phyloP scores from a whole-genome alignment of 2,329 filamentous ascomycete species.

The Cladophialophora bantiana region DNA sequence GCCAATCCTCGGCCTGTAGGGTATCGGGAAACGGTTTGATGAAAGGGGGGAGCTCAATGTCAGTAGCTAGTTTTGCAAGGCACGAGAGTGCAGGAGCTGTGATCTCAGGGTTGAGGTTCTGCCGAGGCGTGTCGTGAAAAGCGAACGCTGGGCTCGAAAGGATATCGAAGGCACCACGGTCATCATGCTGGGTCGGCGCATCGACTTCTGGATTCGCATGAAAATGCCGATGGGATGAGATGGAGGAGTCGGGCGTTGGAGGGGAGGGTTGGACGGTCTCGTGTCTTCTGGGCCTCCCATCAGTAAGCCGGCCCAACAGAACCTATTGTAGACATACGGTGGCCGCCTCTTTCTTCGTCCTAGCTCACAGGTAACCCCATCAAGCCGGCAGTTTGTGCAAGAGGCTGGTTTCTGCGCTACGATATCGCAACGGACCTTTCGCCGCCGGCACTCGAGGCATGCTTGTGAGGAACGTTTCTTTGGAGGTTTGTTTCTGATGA shows the following conservation, averaged over 20 bases:
- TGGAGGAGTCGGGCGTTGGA: neutral
- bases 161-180: conserved; percentile 8
- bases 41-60: conserved; percentile 3
- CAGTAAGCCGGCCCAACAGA: neutral
- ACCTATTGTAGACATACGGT: neutral
- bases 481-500: conserved; percentile 14
- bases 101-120: conserved; percentile 42
- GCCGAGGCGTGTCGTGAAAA: conserved; percentile 48
- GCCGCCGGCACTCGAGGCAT: conserved; percentile 21
- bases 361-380: conserved; percentile 13
- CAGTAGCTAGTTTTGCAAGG: conserved; percentile 1
- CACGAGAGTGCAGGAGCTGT: neutral
- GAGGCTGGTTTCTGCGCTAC: neutral
- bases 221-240: conserved; percentile 8
- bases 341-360: conserved; percentile 8
- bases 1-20: conserved; percentile 11
- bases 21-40: conserved; percentile 5
- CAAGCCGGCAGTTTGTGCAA: conserved; percentile 22
- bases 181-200: neutral
- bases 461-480: conserved; percentile 20
- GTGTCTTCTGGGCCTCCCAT: neutral
- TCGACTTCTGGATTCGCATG: neutral
- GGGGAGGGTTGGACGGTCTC: conserved; percentile 8
- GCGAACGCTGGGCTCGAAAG: neutral
- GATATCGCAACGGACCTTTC: conserved; percentile 23